Base-by-base conservation (phyloP, 768 basidiomycete genomes). In the Lyophyllum decastes region DNA sequence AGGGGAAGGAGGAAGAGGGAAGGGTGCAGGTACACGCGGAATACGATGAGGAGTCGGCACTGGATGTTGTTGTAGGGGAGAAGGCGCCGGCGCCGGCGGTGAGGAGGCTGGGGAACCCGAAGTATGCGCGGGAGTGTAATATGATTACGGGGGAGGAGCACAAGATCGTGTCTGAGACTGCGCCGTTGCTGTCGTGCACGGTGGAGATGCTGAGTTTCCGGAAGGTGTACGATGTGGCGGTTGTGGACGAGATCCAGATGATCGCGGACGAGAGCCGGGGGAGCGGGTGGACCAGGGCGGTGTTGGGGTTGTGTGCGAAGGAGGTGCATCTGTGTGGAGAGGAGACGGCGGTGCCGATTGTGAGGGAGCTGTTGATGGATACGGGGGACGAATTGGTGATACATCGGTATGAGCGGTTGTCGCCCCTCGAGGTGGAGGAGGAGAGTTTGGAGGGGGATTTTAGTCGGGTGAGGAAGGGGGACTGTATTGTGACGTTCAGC, bases 231-330 rank as follows among this genome's bases (percentile, higher is more conserved):
- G 93, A 96, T 51, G 94, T 98, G 22, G 95, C 87, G 0, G 95
- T 99, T 46, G 79, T 99, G 45, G 97, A 98, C 70, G 96, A 98
- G 76, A 98, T 99, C 48, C 97, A 98, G 76, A 90, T 98, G 90
- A 84, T 98, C 17, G 83, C 83, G 0, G 94, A 98, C 70, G 72
- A 78, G 0, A 76, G 85, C 2, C 86, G 97, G 16, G 96, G 97
- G 0, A 76, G 74, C 24, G 85, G 85, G 0, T 99, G 97, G 96
- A 90, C 91, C 9, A 66, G 70, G 12, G 95, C 94, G 0, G 81
- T 99, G 1, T 72, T 97, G 19, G 91, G 92, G 2, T 49, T 88
- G 1, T 72, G 79, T 54, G 94, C 95, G 2, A 77, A 80, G 25
- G 95, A 98, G 67, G 66, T 99, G 1, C 97, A 99, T 73, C 80